A percentile compares a stretch with the other conserved stretches of the same genome.
Evolutionary conservation across 2,329 filamentous ascomycete species (phyloP).

Genomic region (Coniochaeta prunicola): DNA sequence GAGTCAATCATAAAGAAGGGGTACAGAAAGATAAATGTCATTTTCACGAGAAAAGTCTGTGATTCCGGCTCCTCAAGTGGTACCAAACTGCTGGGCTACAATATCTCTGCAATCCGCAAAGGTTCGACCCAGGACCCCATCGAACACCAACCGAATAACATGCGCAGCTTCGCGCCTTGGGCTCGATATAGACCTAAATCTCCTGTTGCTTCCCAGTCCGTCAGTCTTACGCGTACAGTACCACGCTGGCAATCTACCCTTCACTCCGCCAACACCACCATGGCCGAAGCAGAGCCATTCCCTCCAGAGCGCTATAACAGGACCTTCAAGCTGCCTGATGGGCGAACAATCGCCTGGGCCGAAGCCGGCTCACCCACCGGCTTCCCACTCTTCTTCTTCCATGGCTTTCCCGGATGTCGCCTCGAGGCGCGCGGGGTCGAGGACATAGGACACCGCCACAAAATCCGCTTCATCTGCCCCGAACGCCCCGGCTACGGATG

Average conservation of each 20-base stretch:
- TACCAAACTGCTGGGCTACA: no score
- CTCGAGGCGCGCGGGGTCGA: constrained; percentile 24
- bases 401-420: constrained; percentile 33
- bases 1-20: no score
- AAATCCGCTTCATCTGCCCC: constrained; percentile 26
- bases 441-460: constrained; percentile 14
- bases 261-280: neutral
- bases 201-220: no score
- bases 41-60: no score
- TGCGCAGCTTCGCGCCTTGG: no score
- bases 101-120: no score
- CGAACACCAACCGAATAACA: no score
- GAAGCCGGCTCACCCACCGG: constrained; percentile 26
- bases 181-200: neutral
- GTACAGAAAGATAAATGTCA: no score
- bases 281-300: neutral
- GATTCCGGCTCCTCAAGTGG: no score
- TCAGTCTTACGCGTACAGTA: no score
- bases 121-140: no score
- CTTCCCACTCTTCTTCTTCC: constrained; percentile 30
- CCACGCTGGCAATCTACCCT: neutral
- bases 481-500: constrained; percentile 36
- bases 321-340: constrained; percentile 27
- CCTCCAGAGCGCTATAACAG: constrained; percentile 5
- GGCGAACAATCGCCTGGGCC: constrained; percentile 31